Evolutionary conservation across 225 moss, liverwort and hornwort species (phyloP).

Genomic region (Straminergon stramineum): DNA sequence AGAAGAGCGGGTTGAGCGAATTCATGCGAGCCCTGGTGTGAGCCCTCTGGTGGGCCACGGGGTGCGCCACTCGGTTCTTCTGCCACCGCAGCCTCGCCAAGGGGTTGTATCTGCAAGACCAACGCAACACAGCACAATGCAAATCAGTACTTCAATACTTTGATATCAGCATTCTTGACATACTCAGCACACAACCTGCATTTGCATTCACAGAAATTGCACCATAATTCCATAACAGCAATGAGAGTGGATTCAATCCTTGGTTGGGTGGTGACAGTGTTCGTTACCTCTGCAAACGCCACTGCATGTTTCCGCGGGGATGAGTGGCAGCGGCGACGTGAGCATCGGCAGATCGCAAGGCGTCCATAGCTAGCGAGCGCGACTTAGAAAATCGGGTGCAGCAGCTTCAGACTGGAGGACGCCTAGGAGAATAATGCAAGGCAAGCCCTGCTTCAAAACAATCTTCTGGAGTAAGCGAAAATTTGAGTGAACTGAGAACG

Average conservation of each 20-base stretch:
- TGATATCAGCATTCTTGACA: too few relatives aligned
- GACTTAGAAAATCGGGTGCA: not conserved
- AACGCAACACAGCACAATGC: too few relatives aligned
- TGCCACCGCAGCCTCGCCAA: not conserved
- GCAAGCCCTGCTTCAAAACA: not conserved
- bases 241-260: not conserved
- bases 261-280: not conserved
- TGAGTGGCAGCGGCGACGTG: not conserved
- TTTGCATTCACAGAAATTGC: too few relatives aligned
- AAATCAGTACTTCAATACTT: too few relatives aligned
- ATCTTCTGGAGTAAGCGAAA: not conserved
- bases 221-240: not conserved
- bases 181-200: too few relatives aligned
- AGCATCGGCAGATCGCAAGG: not conserved
- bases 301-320: not conserved
- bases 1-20: too few relatives aligned
- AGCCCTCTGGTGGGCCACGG: not conserved
- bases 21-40: not conserved
- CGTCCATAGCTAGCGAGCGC: not conserved
- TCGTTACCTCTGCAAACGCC: not conserved
- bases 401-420: not conserved
- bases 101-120: too few relatives aligned
- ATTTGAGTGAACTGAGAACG: too few relatives aligned
- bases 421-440: not conserved
- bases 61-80: slow-evolving; percentile 11